These are phyloP conservation scores for Hexamita inflata DNA, from an alignment of 208 protist genomes.

Conservation along the genomic window DNA sequence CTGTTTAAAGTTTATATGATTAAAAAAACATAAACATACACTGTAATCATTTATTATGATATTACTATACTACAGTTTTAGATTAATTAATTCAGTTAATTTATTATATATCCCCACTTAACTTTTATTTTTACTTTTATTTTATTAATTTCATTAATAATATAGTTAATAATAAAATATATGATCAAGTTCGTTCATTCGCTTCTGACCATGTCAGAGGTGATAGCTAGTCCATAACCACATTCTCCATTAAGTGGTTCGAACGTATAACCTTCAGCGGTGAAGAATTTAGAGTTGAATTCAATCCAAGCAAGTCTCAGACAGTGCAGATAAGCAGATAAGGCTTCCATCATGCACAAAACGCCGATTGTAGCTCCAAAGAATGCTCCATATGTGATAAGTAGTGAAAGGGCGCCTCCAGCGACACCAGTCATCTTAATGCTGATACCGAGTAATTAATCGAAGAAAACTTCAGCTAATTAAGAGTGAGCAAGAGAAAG, in stretches of 20 bases:
- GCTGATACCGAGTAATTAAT: constrained; percentile 29
- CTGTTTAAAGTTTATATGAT: no score
- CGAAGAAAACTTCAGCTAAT: constrained; percentile 35
- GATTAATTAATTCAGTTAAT: no score
- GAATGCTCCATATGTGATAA: constrained; percentile 75
- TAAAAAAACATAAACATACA: no score
- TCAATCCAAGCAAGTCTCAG: constrained; percentile 73
- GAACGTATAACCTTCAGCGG: constrained; percentile 27
- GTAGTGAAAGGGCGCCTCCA: constrained; percentile 49
- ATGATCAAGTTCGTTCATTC: no score
- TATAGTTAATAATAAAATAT: no score
- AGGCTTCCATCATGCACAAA: constrained; percentile 86
- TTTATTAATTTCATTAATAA: no score
- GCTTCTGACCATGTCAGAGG: no score
- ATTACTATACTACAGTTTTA: no score
- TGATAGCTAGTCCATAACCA: no score
- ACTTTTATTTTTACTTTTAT: no score
- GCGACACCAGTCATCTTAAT: neutral
- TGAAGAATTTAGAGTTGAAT: constrained; percentile 41
- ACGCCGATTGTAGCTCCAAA: constrained; percentile 77
- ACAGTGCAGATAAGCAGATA: constrained; percentile 95
- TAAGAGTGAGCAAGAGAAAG: constrained; percentile 90
- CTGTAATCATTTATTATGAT: no score
- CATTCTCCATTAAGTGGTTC: constrained; percentile 16
- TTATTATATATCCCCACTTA: no score